Evolutionary conservation across 1,284 basidiomycete species (phyloP), one percentile per base, ranked within the genome.

Genomic region (Boletellus deceptivus): DNA sequence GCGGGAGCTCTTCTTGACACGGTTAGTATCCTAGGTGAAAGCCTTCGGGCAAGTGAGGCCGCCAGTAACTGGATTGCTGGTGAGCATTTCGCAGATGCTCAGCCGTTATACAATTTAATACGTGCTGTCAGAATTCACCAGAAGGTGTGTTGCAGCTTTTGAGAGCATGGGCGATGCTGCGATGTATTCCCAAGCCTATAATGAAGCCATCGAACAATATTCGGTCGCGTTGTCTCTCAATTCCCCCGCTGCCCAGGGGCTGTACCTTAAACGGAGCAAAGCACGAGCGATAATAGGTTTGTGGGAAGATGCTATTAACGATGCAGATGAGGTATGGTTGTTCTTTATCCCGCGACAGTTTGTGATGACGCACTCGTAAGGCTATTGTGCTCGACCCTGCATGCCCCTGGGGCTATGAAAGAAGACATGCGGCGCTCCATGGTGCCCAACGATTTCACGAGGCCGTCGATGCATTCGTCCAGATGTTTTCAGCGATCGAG

Each of bases 201-300:
- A 55, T 3, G 34, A 50, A 34, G 54, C 54, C 8, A 55, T 55
- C 20, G 47, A 50, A 34, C 44, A 49, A 27, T 55, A 55, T 18
- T 43, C 54, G 3, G 29, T 55, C 5, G 54, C 52, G 17, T 31
- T 55, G 22, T 55, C 52, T 16, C 54, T 55, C 24, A 35, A 27
- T 29, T 48, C 54, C 3, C 25, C 34, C 27, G 14, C 22, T 10
- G 25, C 47, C 10, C 47, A 46, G 24, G 8, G n/a, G 14, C 18
- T 51, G 17, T 46, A 50, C 31, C 17, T 50, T 14, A 50, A 50
- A 35, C 43, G 49, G 16, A 50, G 43, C 24, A 25, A 46, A 42
- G 54, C 39, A 36, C 24, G 39, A 35, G 44, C 48, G 13, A 29
- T 39, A n/a, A 39, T 22, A 25, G 35, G 37, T 16, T 46, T 46